Evolutionary conservation across 1,284 basidiomycete genomes (phyloP).

Genomic region (Cutaneotrichosporon sp.): DNA sequence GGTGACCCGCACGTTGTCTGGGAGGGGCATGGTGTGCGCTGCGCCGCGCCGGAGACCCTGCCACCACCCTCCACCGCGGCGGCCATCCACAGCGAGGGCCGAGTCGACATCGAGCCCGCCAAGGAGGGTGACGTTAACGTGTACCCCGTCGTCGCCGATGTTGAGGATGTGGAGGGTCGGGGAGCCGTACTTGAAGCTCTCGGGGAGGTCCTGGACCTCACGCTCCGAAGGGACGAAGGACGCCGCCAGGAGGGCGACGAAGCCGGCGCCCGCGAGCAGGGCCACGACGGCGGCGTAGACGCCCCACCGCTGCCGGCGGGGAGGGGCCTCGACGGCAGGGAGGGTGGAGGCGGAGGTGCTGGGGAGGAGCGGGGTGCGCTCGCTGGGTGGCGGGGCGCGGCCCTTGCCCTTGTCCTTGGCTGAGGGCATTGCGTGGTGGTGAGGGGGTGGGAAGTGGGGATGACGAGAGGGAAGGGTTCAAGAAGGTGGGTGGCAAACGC

Average conservation of each 20-base stretch:
- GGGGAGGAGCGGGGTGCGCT: slow-evolving; percentile 22
- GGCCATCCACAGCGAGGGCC: slow-evolving; percentile 35
- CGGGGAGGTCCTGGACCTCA: slow-evolving; percentile 6
- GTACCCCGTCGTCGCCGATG: slow-evolving; percentile 43
- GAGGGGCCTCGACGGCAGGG: neutral
- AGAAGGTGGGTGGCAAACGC: neutral
- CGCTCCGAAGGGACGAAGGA: slow-evolving; percentile 30
- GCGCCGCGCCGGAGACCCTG: slow-evolving; percentile 33
- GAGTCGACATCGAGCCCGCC: slow-evolving; percentile 47
- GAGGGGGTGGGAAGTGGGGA: neutral
- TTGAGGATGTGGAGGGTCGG: slow-evolving; percentile 40
- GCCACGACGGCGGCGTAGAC: slow-evolving; percentile 31
- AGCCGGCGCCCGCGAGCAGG: slow-evolving; percentile 30
- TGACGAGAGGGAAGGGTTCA: too few relatives aligned
- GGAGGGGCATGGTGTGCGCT: slow-evolving; percentile 26
- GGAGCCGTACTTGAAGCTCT: slow-evolving; percentile 13
- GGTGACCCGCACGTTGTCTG: slow-evolving; percentile 24
- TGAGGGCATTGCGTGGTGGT: slow-evolving; percentile 9
- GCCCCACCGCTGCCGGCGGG: slow-evolving; percentile 16
- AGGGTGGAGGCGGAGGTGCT: neutral
- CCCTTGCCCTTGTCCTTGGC: slow-evolving; percentile 25
- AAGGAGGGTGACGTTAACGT: slow-evolving; percentile 40
- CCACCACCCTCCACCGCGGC: slow-evolving; percentile 48
- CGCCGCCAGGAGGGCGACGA: slow-evolving; percentile 35
- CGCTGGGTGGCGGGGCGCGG: slow-evolving; percentile 15